A percentile compares a stretch with the other conserved stretches of the same genome.
These are phyloP conservation scores for Candida mesenterica DNA, from an alignment of 1,139 yeast genomes.

Conservation along the genomic window DNA sequence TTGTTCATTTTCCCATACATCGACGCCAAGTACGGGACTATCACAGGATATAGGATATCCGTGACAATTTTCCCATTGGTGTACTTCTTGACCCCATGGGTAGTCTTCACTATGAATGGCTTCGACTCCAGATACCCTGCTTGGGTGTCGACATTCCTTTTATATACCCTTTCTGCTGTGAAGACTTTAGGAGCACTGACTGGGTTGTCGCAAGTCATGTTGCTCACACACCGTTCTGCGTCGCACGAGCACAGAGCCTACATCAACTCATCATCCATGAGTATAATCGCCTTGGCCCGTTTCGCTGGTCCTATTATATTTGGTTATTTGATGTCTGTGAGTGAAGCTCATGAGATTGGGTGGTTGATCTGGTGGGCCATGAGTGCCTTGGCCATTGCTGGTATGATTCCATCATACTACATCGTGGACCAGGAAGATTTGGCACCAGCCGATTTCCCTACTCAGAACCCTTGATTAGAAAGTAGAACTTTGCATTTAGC, in stretches of 20 bases:
- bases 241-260: slow-evolving; percentile 23
- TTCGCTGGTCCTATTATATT: slow-evolving; percentile 23
- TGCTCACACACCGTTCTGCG: slow-evolving; percentile 25
- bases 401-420: slow-evolving; percentile 16
- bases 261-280: slow-evolving; percentile 23
- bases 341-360: slow-evolving; percentile 15
- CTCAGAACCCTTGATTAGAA: too few relatives aligned
- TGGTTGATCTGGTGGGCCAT: slow-evolving; percentile 24
- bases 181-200: slow-evolving; percentile 21
- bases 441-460: background rate
- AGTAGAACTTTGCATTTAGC: too few relatives aligned
- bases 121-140: slow-evolving; percentile 26
- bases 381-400: slow-evolving; percentile 18
- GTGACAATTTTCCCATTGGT: slow-evolving; percentile 45
- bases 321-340: slow-evolving; percentile 21
- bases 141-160: slow-evolving; percentile 21
- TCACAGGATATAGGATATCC: slow-evolving; percentile 43
- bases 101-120: slow-evolving; percentile 41
- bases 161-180: slow-evolving; percentile 27
- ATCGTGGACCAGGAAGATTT: slow-evolving; percentile 18
- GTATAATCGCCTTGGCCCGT: slow-evolving; percentile 23
- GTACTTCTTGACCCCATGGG: slow-evolving; percentile 50
- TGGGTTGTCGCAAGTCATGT: slow-evolving; percentile 21
- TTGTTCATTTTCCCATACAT: slow-evolving; percentile 53
- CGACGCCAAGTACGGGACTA: slow-evolving; percentile 49